These are phyloP conservation scores for Hansenula sp. DNA, from an alignment of 1,139 yeast species.

Conservation along the genomic window DNA sequence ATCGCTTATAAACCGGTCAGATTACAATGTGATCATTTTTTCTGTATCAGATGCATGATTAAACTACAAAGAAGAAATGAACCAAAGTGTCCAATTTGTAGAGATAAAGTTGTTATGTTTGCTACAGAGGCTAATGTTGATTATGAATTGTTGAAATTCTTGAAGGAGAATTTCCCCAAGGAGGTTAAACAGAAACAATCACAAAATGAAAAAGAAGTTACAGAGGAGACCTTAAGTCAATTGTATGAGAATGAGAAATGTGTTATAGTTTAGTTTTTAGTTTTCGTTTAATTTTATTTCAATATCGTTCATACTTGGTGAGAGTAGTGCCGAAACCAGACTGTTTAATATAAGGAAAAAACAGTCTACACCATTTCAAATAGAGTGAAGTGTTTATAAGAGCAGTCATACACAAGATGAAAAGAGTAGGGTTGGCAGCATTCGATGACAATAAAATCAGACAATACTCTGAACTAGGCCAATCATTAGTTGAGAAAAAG, in stretches of 20 bases:
- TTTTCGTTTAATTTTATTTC: too few species aligned
- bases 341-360: too few species aligned
- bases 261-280: conserved; percentile 8
- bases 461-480: conserved; percentile 16
- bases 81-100: conserved; percentile 65
- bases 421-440: conserved; percentile 18
- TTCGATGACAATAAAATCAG: conserved; percentile 11
- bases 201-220: conserved; percentile 55
- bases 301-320: too few species aligned
- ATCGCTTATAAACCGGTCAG: conserved; percentile 71
- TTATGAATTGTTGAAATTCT: conserved; percentile 42
- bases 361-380: too few species aligned
- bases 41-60: conserved; percentile 69
- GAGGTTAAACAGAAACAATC: conserved; percentile 61
- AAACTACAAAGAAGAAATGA: conserved; percentile 57
- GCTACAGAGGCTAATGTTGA: conserved; percentile 66
- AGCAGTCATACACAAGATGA: conserved; percentile 9
- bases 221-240: conserved; percentile 34
- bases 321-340: too few species aligned
- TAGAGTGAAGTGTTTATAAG: too few species aligned
- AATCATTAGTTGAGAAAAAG: conserved; percentile 13
- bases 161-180: conserved; percentile 60
- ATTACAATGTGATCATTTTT: conserved; percentile 59
- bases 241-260: conserved; percentile 18
- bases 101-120: conserved; percentile 47